Percentiles rank a stretch among this genome's conserved stretches.
Conservation (phyloP, 228 moss, liverwort and hornwort genomes). For the Sphagnum fallax region DNA sequence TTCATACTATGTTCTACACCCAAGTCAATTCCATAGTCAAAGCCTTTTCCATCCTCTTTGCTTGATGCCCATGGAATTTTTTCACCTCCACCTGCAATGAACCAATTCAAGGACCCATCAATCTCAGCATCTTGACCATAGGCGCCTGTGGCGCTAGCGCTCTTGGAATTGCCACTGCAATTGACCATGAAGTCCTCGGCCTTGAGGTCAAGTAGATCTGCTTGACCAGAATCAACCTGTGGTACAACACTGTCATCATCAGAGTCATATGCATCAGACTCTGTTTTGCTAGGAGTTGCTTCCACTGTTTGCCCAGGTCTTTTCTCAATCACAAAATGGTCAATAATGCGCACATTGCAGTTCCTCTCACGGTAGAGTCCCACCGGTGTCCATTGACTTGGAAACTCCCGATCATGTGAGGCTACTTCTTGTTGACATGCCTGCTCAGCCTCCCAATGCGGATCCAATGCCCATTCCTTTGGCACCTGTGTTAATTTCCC, state of each 20-base stretch:
- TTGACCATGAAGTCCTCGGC: neutral
- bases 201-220: neutral
- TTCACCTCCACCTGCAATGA: constrained; percentile 4
- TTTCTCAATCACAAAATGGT: constrained; percentile 64
- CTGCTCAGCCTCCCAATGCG: constrained; percentile 90
- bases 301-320: neutral
- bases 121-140: constrained; percentile 25
- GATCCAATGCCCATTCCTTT: constrained; percentile 87
- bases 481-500: constrained; percentile 43
- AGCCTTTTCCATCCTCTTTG: neutral
- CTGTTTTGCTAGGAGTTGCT: neutral
- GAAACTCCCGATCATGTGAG: constrained; percentile 61
- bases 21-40: neutral
- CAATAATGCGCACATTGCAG: constrained; percentile 80
- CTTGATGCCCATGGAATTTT: neutral
- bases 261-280: neutral
- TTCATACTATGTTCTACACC: no score
- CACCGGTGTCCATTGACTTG: constrained; percentile 89
- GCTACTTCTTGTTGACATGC: constrained; percentile 50
- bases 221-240: neutral
- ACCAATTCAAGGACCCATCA: constrained; percentile 30
- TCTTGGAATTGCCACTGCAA: constrained; percentile 6
- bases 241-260: neutral
- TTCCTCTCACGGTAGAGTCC: constrained; percentile 69
- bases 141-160: constrained; percentile 14